These are phyloP conservation scores for Coniophora puteana DNA, from an alignment of 1,284 basidiomycete species.

Conservation along the genomic window DNA sequence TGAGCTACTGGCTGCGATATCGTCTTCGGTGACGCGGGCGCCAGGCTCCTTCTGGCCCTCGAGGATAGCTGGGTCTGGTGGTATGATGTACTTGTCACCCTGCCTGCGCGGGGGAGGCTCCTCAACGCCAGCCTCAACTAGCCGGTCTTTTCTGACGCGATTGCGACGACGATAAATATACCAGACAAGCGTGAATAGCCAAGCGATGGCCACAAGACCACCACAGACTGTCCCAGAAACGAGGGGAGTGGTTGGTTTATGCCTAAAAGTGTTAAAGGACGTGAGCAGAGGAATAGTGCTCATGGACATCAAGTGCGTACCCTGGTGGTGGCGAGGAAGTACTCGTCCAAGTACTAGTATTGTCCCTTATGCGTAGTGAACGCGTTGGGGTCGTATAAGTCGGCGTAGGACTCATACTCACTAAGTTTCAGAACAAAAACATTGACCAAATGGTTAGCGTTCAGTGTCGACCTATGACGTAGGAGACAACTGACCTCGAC, in stretches of 20 bases:
- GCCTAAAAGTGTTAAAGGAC: constrained; percentile 26
- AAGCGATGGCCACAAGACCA: constrained; percentile 45
- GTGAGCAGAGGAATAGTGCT: background rate
- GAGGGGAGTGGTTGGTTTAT: constrained; percentile 57
- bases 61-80: constrained; percentile 64
- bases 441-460: too few species aligned
- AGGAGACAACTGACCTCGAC: too few species aligned
- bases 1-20: background rate
- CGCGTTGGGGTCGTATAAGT: too few species aligned
- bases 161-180: constrained; percentile 32
- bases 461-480: too few species aligned
- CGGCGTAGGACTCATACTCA: too few species aligned
- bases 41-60: constrained; percentile 44
- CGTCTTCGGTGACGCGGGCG: constrained; percentile 30
- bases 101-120: constrained; percentile 19
- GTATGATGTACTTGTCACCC: constrained; percentile 48
- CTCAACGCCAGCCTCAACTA: constrained; percentile 21
- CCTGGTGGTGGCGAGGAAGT: too few species aligned
- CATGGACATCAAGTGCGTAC: background rate
- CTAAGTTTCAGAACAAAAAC: too few species aligned
- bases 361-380: too few species aligned
- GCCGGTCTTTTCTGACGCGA: constrained; percentile 23
- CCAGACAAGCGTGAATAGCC: constrained; percentile 35
- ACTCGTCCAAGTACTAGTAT: too few species aligned
- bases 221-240: constrained; percentile 62